A percentile compares a stretch with the other conserved stretches of the same genome.
Evolutionary conservation across 768 basidiomycete genomes (phyloP).

Genomic region (Russula sp.): DNA sequence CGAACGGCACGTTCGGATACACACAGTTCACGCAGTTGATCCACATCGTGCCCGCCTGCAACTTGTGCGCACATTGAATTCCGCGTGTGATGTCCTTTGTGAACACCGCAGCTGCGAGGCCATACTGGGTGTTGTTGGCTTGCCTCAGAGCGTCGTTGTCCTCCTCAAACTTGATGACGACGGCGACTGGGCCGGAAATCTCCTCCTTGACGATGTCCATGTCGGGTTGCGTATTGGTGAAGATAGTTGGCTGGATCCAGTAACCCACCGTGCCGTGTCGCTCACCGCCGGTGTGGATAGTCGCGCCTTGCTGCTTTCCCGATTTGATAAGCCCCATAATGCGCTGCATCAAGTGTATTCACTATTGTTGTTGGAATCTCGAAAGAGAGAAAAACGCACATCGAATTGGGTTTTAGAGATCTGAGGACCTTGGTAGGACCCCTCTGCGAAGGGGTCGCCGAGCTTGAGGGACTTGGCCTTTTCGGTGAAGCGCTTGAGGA

Average conservation of each 20-base stretch:
- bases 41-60: constrained; percentile 83
- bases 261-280: constrained; percentile 51
- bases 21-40: constrained; percentile 40
- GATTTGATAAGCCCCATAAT: constrained; percentile 57
- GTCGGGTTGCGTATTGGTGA: constrained; percentile 47
- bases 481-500: constrained; percentile 53
- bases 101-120: constrained; percentile 85
- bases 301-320: constrained; percentile 56
- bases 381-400: constrained; percentile 35
- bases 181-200: constrained; percentile 69
- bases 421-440: constrained; percentile 70
- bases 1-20: constrained; percentile 50
- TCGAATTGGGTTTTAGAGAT: constrained; percentile 71
- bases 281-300: constrained; percentile 48
- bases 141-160: constrained; percentile 58
- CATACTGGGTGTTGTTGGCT: constrained; percentile 86
- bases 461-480: constrained; percentile 51
- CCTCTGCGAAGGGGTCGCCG: constrained; percentile 62
- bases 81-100: constrained; percentile 72
- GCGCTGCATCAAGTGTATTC: constrained; percentile 33
- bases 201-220: constrained; percentile 57
- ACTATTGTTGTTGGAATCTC: neutral
- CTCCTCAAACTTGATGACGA: constrained; percentile 57
- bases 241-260: constrained; percentile 59
- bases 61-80: constrained; percentile 59